Base-by-base conservation (phyloP, 164 flowering plant species). In the Dillenia suffruticosa region DNA sequence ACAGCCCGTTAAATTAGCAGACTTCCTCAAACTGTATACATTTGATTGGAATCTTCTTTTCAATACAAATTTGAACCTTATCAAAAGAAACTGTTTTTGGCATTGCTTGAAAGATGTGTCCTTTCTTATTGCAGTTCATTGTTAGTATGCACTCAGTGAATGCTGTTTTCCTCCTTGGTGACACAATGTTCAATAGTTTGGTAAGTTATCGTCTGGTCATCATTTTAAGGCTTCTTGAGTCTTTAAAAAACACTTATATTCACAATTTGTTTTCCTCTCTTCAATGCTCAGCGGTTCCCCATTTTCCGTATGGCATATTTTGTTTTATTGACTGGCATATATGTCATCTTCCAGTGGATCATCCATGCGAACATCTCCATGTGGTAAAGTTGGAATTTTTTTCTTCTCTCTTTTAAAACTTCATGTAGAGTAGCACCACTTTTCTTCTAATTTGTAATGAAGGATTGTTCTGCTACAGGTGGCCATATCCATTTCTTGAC, bases 131-230 rank as follows among this genome's bases (percentile, higher is more conserved):
- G 70, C 85, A 85, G 87, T 58, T 81, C 26, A 51, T 48, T 51
- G 72, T 70, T 24, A n/a, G 72, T 51, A 72, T 81, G 84, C 90
- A 85, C 54, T 79, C 84, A 10, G 43, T 81, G 62, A 85, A 85
- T 73, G 80, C 74, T 56, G 62, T 79, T 61, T 63, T 77, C 69
- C 74, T 83, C 48, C 76, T 85, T 49, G 87, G 84, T 32, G 90
- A 85, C 44, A 63, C 78, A 24, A 22, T 61, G 55, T 64, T 85
- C 70, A 85, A 82, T 70, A 9, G 63, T 70, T 56, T 85, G 84
- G 88, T 83, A 75, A 71, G 74, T 66, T 45, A 13, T 68, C 7
- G 6, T 5, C 40, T 26, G 7, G 40, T 32, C 40, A 32, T 32
- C 40, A 32, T 32, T 32, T 32, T 32, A 32, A 32, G 7, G 40